Evolutionary conservation across 73 alveolate genomes (phyloP).

Genomic region (Stentor roeselii): DNA sequence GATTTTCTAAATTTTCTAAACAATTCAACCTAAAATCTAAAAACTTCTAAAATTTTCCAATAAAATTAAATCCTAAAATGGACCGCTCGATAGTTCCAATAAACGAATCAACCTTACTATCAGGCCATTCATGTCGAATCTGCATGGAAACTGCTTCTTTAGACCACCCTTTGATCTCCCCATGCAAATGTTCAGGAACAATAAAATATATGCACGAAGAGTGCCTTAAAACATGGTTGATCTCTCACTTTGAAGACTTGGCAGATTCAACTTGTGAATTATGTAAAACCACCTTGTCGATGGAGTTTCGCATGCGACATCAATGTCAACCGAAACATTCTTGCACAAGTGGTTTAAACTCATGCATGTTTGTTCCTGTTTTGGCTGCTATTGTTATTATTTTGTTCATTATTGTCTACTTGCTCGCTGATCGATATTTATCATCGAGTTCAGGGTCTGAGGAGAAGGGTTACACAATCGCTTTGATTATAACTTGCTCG

Average conservation of each 20-base stretch:
- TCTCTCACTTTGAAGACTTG: neutral
- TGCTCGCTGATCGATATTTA: neutral
- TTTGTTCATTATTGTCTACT: neutral
- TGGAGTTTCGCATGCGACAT: neutral
- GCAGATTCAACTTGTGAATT: constrained; percentile 5
- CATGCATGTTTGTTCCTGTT: constrained; percentile 12
- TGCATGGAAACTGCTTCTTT: constrained; percentile 33
- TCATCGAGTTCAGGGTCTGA: neutral
- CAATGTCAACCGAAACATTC: neutral
- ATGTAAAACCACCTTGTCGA: constrained; percentile 1
- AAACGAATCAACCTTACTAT: too few species aligned
- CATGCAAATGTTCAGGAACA: constrained; percentile 87
- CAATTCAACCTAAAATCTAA: too few species aligned
- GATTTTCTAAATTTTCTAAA: too few species aligned
- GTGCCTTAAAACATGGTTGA: constrained; percentile 79
- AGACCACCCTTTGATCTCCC: constrained; percentile 78
- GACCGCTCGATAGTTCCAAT: too few species aligned
- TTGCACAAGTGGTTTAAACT: neutral
- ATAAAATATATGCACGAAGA: constrained; percentile 77
- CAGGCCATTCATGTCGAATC: constrained; percentile 33
- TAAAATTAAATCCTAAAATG: too few species aligned
- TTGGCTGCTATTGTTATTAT: neutral
- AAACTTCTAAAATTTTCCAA: too few species aligned
- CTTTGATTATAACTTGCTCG: neutral
- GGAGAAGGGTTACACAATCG: constrained; percentile 6